A percentile compares a stretch with the other conserved stretches of the same genome.
phyloP scores from a whole-genome alignment of 257 asterid species.

The Lycium ferocissimum region DNA sequence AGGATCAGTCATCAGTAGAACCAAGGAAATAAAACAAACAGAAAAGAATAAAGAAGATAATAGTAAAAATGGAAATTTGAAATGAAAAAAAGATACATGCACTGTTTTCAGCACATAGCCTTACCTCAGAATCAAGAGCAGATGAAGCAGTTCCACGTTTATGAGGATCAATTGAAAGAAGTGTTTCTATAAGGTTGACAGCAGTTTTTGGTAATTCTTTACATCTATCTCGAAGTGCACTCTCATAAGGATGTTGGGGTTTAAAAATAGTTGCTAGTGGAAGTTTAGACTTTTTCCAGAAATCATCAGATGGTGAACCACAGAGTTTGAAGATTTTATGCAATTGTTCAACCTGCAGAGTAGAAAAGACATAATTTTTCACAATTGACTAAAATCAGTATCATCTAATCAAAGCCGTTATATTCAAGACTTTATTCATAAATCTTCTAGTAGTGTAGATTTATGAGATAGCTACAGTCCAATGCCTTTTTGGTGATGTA shows the following conservation, averaged over 20 bases:
- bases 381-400: neutral
- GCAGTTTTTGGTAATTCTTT: slow-evolving; percentile 79
- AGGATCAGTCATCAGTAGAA: neutral
- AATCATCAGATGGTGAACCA: slow-evolving; percentile 86
- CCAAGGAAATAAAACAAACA: neutral
- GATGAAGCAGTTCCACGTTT: slow-evolving; percentile 78
- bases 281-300: slow-evolving; percentile 73
- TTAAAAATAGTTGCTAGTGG: slow-evolving; percentile 88
- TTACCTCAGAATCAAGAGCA: slow-evolving; percentile 74
- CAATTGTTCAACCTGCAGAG: slow-evolving; percentile 83
- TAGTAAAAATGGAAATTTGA: neutral
- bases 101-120: neutral
- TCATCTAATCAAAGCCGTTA: neutral
- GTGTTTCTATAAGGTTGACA: slow-evolving; percentile 65
- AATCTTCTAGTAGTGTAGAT: slow-evolving; percentile 8
- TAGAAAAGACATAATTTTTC: neutral
- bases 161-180: slow-evolving; percentile 75
- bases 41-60: slow-evolving; percentile 53
- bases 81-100: neutral
- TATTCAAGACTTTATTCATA: neutral
- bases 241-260: slow-evolving; percentile 84
- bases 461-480: neutral
- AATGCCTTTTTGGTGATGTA: no score
- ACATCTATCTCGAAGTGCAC: slow-evolving; percentile 78
- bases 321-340: slow-evolving; percentile 90